Percentiles rank a stretch among this genome's conserved stretches.
Conservation (phyloP, 2,329 filamentous ascomycete genomes). For the Fusarium xylarioides region DNA sequence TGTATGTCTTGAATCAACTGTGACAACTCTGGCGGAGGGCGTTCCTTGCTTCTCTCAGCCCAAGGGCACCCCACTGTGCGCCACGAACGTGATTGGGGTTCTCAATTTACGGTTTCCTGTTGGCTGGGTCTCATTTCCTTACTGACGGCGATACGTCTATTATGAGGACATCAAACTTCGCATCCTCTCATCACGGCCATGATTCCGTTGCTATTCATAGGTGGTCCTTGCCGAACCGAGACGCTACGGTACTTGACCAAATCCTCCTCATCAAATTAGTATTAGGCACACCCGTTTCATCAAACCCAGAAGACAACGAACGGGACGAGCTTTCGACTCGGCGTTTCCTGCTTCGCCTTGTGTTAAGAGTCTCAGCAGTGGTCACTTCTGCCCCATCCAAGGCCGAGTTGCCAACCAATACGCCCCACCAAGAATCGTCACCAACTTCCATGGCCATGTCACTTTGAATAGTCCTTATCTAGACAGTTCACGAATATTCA, state of each 20-base stretch:
- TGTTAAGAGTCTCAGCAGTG: conserved; percentile 15
- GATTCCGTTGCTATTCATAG: conserved; percentile 21
- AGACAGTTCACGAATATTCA: neutral
- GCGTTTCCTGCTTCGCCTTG: conserved; percentile 28
- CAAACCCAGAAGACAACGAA: neutral
- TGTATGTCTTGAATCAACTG: neutral
- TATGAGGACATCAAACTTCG: neutral
- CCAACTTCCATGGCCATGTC: conserved; percentile 12
- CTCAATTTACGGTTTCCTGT: conserved; percentile 12
- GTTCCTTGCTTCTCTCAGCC: neutral
- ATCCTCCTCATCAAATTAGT: conserved; percentile 3
- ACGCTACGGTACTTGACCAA: conserved; percentile 1
- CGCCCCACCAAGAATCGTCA: conserved; percentile 28
- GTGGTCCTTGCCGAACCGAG: neutral
- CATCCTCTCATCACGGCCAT: conserved; percentile 1
- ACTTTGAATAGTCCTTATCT: neutral
- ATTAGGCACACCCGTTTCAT: conserved; percentile 2
- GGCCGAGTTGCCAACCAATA: conserved; percentile 7
- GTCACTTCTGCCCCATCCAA: conserved; percentile 11
- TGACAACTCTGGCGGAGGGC: neutral
- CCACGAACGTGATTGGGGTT: conserved; percentile 20
- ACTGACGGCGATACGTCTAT: neutral
- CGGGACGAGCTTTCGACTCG: conserved; percentile 15
- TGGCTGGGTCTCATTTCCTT: conserved; percentile 15
- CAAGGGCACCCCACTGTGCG: conserved; percentile 10